A percentile compares a stretch with the other conserved stretches of the same genome.
phyloP scores from a whole-genome alignment of 2,329 filamentous ascomycete species.

The Apiospora sp. region DNA sequence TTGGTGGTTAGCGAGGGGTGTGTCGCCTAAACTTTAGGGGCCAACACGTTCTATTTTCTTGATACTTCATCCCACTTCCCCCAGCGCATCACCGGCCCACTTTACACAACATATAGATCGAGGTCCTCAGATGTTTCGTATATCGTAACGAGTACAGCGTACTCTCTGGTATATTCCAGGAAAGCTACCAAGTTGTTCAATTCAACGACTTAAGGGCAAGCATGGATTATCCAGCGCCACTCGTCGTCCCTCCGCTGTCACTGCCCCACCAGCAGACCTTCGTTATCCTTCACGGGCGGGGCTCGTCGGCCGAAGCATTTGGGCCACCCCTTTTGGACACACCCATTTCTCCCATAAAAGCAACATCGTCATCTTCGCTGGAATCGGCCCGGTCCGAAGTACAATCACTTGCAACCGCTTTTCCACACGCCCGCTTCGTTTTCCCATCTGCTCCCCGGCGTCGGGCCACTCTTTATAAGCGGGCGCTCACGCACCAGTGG shows the following conservation, averaged over 20 bases:
- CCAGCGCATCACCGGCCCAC: neutral
- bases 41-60: neutral
- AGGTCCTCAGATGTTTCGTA: no score
- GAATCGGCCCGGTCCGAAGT: conserved; percentile 22
- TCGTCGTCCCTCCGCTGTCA: conserved; percentile 25
- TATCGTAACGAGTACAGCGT: no score
- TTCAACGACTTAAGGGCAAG: no score
- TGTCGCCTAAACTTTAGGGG: neutral
- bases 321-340: conserved; percentile 47
- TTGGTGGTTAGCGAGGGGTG: neutral
- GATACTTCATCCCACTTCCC: neutral
- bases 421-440: conserved; percentile 56
- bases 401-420: conserved; percentile 41
- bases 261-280: conserved; percentile 52
- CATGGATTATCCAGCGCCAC: conserved; percentile 28
- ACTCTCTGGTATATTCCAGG: no score
- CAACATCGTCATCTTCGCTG: neutral
- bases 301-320: conserved; percentile 52
- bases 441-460: conserved; percentile 57
- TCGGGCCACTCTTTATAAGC: conserved; percentile 49
- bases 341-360: neutral
- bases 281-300: conserved; percentile 59
- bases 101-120: neutral
- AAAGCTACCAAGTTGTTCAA: no score
- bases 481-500: conserved; percentile 52